Conservation (phyloP, 148 eudicot genomes). For the Limonium bicolor region DNA sequence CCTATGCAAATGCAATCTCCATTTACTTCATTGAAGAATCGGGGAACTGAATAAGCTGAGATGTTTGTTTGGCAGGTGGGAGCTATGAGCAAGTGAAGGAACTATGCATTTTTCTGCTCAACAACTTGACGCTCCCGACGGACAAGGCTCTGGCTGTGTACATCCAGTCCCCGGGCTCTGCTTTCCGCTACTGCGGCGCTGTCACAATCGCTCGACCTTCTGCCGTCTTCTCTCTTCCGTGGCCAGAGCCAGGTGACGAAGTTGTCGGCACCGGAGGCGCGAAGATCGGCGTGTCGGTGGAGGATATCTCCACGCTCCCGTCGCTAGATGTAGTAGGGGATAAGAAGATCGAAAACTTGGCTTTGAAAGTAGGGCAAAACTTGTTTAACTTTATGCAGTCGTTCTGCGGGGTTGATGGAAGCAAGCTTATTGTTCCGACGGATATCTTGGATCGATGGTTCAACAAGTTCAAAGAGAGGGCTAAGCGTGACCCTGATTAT, state of each 20-base stretch:
- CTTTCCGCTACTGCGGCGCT: conserved; percentile 84
- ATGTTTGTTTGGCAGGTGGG: too few relatives aligned
- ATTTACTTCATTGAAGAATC: background rate
- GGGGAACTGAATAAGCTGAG: background rate
- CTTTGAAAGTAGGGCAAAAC: conserved; percentile 87
- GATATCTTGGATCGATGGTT: conserved; percentile 96
- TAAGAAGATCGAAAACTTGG: conserved; percentile 61
- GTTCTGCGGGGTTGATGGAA: conserved; percentile 87
- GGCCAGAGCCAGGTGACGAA: conserved; percentile 65
- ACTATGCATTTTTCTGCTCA: conserved; percentile 77
- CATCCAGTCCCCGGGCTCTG: conserved; percentile 85
- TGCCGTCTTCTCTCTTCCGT: conserved; percentile 62
- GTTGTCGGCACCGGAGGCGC: conserved; percentile 47
- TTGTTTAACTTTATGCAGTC: conserved; percentile 98
- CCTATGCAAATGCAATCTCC: background rate
- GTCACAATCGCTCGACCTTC: conserved; percentile 82
- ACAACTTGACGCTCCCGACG: conserved; percentile 64
- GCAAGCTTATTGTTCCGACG: conserved; percentile 73
- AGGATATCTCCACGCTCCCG: conserved; percentile 52
- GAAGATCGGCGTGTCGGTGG: conserved; percentile 86
- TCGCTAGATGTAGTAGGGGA: conserved; percentile 77
- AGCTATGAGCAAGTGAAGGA: conserved; percentile 65
- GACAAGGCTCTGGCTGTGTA: conserved; percentile 94
- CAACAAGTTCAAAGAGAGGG: conserved; percentile 86
- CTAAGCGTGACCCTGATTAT: conserved; percentile 89